These are phyloP conservation scores for Penicillium digitatum DNA, from an alignment of 2,329 filamentous ascomycete species.

Conservation along the genomic window DNA sequence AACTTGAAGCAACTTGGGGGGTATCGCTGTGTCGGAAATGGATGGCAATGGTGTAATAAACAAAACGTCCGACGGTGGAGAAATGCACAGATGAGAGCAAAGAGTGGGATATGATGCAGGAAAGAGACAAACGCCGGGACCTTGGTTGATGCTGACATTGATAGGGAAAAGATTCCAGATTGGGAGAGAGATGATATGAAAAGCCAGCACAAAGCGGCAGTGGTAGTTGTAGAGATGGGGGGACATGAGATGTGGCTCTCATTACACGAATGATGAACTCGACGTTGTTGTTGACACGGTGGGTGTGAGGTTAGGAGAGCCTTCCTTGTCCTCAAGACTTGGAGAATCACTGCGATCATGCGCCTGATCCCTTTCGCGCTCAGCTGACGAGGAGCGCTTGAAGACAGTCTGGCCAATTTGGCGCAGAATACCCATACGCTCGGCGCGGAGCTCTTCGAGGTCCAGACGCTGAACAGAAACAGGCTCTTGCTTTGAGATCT, in stretches of 20 bases:
- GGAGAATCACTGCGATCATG: conserved; percentile 29
- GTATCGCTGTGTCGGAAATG: conserved; percentile 25
- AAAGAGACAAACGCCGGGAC: conserved; percentile 9
- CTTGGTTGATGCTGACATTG: conserved; percentile 5
- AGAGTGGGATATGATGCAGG: conserved; percentile 16
- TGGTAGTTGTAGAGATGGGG: not conserved
- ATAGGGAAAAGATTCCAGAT: not conserved
- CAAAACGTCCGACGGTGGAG: conserved; percentile 12
- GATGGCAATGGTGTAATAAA: conserved; percentile 19
- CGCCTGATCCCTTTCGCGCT: conserved; percentile 34
- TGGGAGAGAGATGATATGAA: not conserved
- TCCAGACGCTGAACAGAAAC: conserved; percentile 41
- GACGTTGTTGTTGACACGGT: conserved; percentile 36
- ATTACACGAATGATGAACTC: conserved; percentile 32
- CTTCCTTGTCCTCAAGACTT: conserved; percentile 33
- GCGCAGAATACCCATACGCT: conserved; percentile 41
- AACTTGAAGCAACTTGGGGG: conserved; percentile 13
- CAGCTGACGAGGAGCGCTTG: conserved; percentile 41
- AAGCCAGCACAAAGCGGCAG: not conserved
- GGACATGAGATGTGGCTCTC: conserved; percentile 1
- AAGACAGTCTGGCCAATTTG: conserved; percentile 45
- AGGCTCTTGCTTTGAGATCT: conserved; percentile 63
- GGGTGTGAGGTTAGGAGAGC: conserved; percentile 35
- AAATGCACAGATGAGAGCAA: conserved; percentile 14
- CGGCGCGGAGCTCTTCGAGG: conserved; percentile 39